Evolutionary conservation across 1,139 yeast genomes (phyloP).

Genomic region (Diutina siamensis): DNA sequence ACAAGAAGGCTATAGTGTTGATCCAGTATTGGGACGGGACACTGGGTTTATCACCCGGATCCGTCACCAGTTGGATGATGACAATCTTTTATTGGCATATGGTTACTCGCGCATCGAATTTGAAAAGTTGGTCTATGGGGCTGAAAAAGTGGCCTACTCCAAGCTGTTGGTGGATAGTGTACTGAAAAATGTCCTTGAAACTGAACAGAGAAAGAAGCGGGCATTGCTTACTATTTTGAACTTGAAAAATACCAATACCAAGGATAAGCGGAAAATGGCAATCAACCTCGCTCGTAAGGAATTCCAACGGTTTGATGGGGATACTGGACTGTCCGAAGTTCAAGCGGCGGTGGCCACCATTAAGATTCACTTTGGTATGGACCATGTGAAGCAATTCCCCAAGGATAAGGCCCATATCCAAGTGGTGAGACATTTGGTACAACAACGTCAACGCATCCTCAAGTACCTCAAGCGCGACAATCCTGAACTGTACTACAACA

Average conservation of each 20-base stretch:
- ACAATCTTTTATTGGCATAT: constrained; percentile 29
- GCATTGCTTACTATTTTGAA: constrained; percentile 63
- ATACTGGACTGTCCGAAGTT: constrained; percentile 90
- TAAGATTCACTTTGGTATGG: constrained; percentile 65
- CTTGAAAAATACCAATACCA: constrained; percentile 56
- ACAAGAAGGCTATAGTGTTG: constrained; percentile 27
- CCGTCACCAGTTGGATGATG: constrained; percentile 43
- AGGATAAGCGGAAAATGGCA: constrained; percentile 50
- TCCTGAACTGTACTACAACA: constrained; percentile 75
- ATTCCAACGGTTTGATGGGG: constrained; percentile 76
- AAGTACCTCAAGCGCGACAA: constrained; percentile 70
- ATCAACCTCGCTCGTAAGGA: constrained; percentile 59
- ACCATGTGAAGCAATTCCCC: constrained; percentile 60
- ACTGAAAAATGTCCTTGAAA: constrained; percentile 28
- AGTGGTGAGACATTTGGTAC: constrained; percentile 69
- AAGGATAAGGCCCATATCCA: constrained; percentile 68
- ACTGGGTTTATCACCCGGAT: constrained; percentile 65
- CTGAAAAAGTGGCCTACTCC: constrained; percentile 37
- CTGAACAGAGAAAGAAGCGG: constrained; percentile 52
- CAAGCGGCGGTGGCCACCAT: constrained; percentile 89
- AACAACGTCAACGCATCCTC: constrained; percentile 74
- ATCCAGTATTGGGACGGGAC: constrained; percentile 73
- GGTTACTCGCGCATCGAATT: constrained; percentile 54
- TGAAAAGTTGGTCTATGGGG: constrained; percentile 69
- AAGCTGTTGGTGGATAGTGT: constrained; percentile 28